A percentile compares a stretch with the other conserved stretches of the same genome.
These are phyloP conservation scores for Coelastrella sp. DNA, from an alignment of 139 green algal genomes.

Conservation along the genomic window DNA sequence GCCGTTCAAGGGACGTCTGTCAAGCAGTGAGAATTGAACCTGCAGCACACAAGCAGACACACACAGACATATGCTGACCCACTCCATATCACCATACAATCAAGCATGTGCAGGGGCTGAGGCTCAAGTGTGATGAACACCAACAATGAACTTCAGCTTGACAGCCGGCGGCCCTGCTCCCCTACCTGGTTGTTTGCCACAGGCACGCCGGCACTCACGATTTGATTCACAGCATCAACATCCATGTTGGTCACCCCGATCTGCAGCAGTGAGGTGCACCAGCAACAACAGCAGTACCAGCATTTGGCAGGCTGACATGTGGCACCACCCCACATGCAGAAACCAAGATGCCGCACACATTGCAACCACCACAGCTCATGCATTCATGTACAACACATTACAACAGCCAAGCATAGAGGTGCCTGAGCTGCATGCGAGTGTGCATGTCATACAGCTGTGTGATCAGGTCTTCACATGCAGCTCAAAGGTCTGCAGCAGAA, in stretches of 20 bases:
- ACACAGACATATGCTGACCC: background rate
- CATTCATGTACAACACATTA: too few relatives aligned
- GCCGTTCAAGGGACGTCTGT: slow-evolving; percentile 70
- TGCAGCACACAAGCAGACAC: slow-evolving; percentile 37
- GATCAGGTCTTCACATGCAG: background rate
- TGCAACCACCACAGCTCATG: too few relatives aligned
- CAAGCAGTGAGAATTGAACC: slow-evolving; percentile 84
- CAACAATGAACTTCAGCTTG: too few relatives aligned
- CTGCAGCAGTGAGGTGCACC: background rate
- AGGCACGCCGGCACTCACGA: slow-evolving; percentile 71
- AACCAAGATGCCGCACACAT: too few relatives aligned
- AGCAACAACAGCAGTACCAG: background rate
- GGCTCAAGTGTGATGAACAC: too few relatives aligned
- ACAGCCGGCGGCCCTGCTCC: background rate
- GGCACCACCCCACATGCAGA: too few relatives aligned
- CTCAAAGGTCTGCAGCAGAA: background rate
- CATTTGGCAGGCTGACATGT: background rate
- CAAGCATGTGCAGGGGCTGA: too few relatives aligned
- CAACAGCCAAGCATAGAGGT: too few relatives aligned
- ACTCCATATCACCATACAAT: too few relatives aligned
- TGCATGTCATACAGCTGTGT: background rate
- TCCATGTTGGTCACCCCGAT: slow-evolving; percentile 83
- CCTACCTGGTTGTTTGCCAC: slow-evolving; percentile 68
- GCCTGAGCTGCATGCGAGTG: too few relatives aligned
- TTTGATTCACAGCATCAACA: slow-evolving; percentile 57